Evolutionary conservation across 257 asterid species (phyloP).

Genomic region (Mitragyna speciosa): DNA sequence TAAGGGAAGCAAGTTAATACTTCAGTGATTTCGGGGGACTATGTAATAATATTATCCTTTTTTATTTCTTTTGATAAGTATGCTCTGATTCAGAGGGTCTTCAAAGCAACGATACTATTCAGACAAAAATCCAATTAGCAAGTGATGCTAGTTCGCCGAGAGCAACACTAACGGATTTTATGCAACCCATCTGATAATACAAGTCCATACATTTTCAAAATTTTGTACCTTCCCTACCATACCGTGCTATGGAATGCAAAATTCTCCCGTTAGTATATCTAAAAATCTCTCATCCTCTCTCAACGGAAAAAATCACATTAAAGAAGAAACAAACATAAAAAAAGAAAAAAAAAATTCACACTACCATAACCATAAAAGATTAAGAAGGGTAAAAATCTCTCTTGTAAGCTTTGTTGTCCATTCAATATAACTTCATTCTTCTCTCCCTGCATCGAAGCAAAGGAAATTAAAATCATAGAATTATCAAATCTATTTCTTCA

Average conservation of each 20-base stretch:
- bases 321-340: background rate
- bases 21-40: background rate
- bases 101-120: background rate
- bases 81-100: background rate
- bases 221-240: background rate
- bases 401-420: background rate
- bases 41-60: no score
- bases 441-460: slow-evolving; percentile 7
- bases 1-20: no score
- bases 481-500: background rate
- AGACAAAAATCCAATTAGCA: background rate
- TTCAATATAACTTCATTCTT: background rate
- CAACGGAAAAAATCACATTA: background rate
- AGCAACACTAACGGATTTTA: background rate
- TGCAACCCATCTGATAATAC: background rate
- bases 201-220: background rate
- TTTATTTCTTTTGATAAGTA: no score
- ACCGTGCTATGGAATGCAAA: background rate
- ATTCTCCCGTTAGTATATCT: background rate
- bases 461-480: background rate
- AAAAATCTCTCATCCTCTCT: background rate
- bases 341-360: background rate
- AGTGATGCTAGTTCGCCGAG: background rate
- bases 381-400: background rate
- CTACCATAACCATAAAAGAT: background rate